Percentiles rank a stretch among this genome's conserved stretches.
Conservation (phyloP, 2,329 filamentous ascomycete species). For the Cladosporium sp. region DNA sequence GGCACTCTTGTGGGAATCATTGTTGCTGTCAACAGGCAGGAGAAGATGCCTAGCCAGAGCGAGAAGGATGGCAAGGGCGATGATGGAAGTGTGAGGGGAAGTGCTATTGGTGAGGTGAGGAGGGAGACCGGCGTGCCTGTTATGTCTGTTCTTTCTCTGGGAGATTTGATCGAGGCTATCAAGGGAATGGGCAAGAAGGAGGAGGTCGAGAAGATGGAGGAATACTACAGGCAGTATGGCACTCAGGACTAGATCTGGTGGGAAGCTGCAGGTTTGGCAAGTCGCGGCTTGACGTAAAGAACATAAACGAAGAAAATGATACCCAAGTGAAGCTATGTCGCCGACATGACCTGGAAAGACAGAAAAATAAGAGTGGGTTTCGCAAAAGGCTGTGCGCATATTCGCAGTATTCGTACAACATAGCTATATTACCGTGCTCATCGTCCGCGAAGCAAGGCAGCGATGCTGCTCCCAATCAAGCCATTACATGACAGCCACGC, state of each 20-base stretch:
- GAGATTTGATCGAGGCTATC: slow-evolving; percentile 61
- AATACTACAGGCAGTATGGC: slow-evolving; percentile 54
- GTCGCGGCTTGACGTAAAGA: not conserved
- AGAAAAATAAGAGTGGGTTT: too few species aligned
- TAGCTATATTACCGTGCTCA: too few species aligned
- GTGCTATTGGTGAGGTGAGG: slow-evolving; percentile 79
- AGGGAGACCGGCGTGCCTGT: slow-evolving; percentile 81
- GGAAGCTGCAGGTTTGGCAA: not conserved
- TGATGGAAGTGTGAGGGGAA: slow-evolving; percentile 64
- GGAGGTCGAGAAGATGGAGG: slow-evolving; percentile 57
- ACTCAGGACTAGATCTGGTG: slow-evolving; percentile 5
- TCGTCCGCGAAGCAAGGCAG: too few species aligned
- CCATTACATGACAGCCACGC: too few species aligned
- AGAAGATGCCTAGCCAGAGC: slow-evolving; percentile 62
- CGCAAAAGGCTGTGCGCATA: too few species aligned
- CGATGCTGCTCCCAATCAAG: too few species aligned
- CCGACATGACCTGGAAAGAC: too few species aligned
- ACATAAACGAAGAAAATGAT: not conserved
- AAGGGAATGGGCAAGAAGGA: slow-evolving; percentile 40
- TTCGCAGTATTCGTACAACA: too few species aligned
- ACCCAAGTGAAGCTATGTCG: not conserved
- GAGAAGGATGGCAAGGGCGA: slow-evolving; percentile 46
- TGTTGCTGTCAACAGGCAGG: slow-evolving; percentile 80
- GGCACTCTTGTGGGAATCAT: slow-evolving; percentile 82
- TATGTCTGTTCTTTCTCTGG: slow-evolving; percentile 73